Percentiles rank a stretch among this genome's conserved stretches.
Conservation (phyloP, 257 asterid species). For the Nicotiana noctiflora region DNA sequence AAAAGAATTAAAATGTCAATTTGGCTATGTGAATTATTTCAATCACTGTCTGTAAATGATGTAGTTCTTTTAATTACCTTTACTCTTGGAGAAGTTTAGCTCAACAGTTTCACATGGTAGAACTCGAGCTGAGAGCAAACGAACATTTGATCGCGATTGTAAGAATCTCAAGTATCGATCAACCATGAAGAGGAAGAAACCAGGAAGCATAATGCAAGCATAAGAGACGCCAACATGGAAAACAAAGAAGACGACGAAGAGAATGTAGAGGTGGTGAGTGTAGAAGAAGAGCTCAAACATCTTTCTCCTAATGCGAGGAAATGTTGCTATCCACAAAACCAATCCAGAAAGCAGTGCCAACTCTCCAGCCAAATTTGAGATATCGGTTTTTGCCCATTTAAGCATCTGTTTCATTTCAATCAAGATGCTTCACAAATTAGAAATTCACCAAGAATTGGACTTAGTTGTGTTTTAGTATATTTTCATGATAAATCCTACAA, state of each 20-base stretch:
- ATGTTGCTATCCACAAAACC: slow-evolving; percentile 57
- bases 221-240: slow-evolving; percentile 60
- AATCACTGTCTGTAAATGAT: too few species aligned
- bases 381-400: slow-evolving; percentile 50
- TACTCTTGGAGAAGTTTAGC: slow-evolving; percentile 62
- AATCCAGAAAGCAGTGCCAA: slow-evolving; percentile 61
- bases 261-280: slow-evolving; percentile 67
- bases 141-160: slow-evolving; percentile 57
- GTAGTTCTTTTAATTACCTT: slow-evolving; percentile 23
- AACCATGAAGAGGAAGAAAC: slow-evolving; percentile 73
- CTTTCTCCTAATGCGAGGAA: slow-evolving; percentile 60
- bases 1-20: neutral
- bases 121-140: slow-evolving; percentile 50
- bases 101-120: slow-evolving; percentile 58
- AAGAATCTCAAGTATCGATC: slow-evolving; percentile 71
- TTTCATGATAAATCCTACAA: neutral
- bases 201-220: slow-evolving; percentile 63
- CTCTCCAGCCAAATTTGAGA: slow-evolving; percentile 78
- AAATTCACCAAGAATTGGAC: neutral
- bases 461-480: neutral
- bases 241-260: slow-evolving; percentile 63
- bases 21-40: neutral
- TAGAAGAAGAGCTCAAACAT: slow-evolving; percentile 78
- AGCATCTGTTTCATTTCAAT: slow-evolving; percentile 37
- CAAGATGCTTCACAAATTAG: neutral